phyloP scores from a whole-genome alignment of 371 early-diverging fungal species.

The Ordospora pajunii region DNA sequence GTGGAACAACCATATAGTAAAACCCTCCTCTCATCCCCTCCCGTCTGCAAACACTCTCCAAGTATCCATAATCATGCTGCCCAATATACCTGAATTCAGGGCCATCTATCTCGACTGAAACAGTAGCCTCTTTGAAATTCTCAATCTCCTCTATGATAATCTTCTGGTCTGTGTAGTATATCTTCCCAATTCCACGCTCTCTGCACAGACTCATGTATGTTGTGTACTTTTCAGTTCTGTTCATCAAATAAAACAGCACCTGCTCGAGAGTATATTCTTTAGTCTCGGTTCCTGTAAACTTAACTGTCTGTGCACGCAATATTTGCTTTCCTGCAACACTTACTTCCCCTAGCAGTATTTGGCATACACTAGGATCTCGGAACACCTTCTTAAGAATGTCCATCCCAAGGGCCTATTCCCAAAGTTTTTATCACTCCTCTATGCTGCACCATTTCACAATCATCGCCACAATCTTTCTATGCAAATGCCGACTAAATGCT shows the following conservation, averaged over 20 bases:
- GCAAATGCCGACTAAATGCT: no score
- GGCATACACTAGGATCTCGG: neutral
- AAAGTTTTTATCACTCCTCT: no score
- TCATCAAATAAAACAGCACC: constrained; percentile 17
- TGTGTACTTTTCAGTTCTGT: constrained; percentile 16
- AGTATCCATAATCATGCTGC: constrained; percentile 9
- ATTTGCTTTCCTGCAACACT: neutral
- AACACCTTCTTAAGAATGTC: neutral
- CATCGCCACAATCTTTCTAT: no score
- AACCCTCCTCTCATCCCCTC: neutral
- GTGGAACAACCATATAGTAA: constrained; percentile 28
- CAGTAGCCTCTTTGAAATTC: neutral
- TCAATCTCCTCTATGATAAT: constrained; percentile 34
- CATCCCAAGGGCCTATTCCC: constrained; percentile 2
- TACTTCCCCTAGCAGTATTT: neutral
- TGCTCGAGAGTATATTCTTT: constrained; percentile 34
- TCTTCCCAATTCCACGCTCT: neutral
- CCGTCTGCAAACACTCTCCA: neutral
- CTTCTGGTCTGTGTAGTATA: constrained; percentile 33
- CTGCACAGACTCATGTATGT: constrained; percentile 21
- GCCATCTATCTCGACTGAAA: neutral
- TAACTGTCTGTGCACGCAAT: neutral
- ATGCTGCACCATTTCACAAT: no score
- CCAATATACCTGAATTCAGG: constrained; percentile 28
- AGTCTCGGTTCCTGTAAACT: constrained; percentile 9